Evolutionary conservation across 345 rosid species (phyloP).

Genomic region (Noccaea caerulescens): DNA sequence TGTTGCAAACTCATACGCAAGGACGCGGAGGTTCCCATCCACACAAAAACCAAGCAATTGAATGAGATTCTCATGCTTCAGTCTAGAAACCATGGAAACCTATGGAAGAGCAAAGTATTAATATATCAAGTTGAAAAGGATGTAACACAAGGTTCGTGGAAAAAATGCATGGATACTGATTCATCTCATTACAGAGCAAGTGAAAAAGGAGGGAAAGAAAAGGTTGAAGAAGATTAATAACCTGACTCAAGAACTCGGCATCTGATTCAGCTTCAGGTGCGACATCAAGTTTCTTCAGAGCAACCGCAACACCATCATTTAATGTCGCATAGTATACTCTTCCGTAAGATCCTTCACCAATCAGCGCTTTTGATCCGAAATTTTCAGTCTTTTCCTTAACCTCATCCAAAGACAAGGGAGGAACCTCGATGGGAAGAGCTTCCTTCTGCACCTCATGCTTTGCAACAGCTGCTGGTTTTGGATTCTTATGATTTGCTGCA

Average conservation of each 20-base stretch:
- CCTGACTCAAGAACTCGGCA: slow-evolving; percentile 89
- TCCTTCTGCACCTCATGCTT: slow-evolving; percentile 74
- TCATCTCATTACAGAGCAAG: slow-evolving; percentile 8
- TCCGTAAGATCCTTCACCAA: slow-evolving; percentile 95
- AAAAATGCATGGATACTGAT: not conserved
- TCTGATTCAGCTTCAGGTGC: slow-evolving; percentile 78
- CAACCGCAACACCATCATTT: slow-evolving; percentile 65
- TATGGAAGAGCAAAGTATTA: slow-evolving; percentile 42
- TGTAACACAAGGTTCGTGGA: slow-evolving; percentile 9
- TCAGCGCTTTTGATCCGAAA: slow-evolving; percentile 66
- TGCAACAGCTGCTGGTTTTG: slow-evolving; percentile 60
- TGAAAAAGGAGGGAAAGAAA: not conserved
- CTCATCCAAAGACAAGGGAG: slow-evolving; percentile 62
- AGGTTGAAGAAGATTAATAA: slow-evolving; percentile 30
- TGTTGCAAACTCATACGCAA: slow-evolving; percentile 95
- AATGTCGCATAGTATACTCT: slow-evolving; percentile 78
- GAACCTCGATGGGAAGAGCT: slow-evolving; percentile 68
- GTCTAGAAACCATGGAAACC: slow-evolving; percentile 93
- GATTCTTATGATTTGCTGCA: slow-evolving; percentile 46
- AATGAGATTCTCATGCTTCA: slow-evolving; percentile 86
- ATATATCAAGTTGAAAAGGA: slow-evolving; percentile 18
- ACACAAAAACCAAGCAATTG: slow-evolving; percentile 88
- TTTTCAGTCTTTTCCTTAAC: slow-evolving; percentile 70
- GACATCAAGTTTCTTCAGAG: slow-evolving; percentile 82
- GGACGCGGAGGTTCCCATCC: slow-evolving; percentile 86